Conservation (phyloP, 768 basidiomycete species). For the Boletus rubropictus region DNA sequence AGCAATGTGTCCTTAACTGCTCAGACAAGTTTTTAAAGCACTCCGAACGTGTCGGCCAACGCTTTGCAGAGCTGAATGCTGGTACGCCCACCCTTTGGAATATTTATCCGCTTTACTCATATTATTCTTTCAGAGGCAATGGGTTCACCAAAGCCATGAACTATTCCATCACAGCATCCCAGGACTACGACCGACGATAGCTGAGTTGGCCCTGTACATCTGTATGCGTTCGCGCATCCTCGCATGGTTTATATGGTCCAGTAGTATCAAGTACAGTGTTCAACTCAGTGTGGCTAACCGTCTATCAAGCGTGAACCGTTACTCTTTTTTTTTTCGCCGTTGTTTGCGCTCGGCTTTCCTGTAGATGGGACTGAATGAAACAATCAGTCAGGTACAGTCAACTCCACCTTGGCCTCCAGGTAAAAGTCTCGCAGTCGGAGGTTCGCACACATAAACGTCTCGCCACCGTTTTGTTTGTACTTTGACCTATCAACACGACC, state of each 20-base stretch:
- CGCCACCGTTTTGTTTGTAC: too few species aligned
- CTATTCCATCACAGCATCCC: background rate
- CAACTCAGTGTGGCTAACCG: too few species aligned
- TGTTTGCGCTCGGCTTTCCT: too few species aligned
- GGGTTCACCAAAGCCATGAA: constrained; percentile 28
- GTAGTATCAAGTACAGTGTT: background rate
- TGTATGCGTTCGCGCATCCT: too few species aligned
- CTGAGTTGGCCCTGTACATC: constrained; percentile 3
- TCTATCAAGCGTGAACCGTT: too few species aligned
- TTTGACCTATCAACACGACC: too few species aligned
- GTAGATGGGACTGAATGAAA: too few species aligned
- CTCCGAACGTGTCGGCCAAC: constrained; percentile 85
- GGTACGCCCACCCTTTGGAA: constrained; percentile 45
- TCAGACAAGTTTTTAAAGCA: constrained; percentile 98
- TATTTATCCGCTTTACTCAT: background rate
- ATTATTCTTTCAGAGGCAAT: constrained; percentile 27
- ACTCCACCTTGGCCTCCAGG: too few species aligned
- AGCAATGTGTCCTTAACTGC: constrained; percentile 87
- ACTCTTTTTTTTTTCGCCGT: background rate
- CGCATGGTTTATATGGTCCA: too few species aligned
- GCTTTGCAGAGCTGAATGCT: constrained; percentile 89
- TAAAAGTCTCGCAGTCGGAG: too few species aligned
- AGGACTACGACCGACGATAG: background rate
- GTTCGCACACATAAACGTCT: too few species aligned
- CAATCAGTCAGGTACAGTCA: too few species aligned